Conservation (phyloP, 768 basidiomycete species). For the Tulasnella sp. region DNA sequence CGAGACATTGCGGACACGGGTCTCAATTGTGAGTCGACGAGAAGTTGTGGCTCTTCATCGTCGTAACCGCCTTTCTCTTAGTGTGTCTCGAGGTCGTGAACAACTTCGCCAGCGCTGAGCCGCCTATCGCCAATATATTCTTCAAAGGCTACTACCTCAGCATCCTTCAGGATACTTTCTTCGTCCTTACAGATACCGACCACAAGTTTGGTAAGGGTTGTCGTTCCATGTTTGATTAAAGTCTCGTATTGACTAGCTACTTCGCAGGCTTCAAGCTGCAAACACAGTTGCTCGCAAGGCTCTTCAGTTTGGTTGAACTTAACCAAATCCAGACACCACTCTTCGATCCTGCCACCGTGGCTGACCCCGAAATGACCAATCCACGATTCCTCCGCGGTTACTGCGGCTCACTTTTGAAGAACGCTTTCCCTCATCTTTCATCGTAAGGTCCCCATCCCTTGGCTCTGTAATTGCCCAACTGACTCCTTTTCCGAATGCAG, state of each 20-base stretch:
- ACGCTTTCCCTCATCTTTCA: slow-evolving; percentile 87
- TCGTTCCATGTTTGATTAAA: background rate
- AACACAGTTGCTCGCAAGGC: slow-evolving; percentile 77
- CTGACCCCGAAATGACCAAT: slow-evolving; percentile 62
- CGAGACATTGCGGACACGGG: slow-evolving; percentile 89
- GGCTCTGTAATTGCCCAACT: background rate
- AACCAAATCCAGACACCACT: slow-evolving; percentile 71
- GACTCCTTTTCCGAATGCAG: slow-evolving; percentile 11
- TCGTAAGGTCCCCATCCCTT: slow-evolving; percentile 37
- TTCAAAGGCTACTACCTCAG: slow-evolving; percentile 94
- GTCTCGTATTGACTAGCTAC: background rate
- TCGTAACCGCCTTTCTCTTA: slow-evolving; percentile 22
- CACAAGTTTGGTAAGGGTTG: slow-evolving; percentile 72
- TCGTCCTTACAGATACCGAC: slow-evolving; percentile 92
- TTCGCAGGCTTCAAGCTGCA: slow-evolving; percentile 75
- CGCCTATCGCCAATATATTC: slow-evolving; percentile 75
- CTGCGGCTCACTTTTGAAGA: slow-evolving; percentile 72
- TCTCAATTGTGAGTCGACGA: slow-evolving; percentile 25
- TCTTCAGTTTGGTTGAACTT: slow-evolving; percentile 86
- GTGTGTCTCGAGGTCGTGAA: slow-evolving; percentile 91
- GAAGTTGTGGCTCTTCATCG: background rate
- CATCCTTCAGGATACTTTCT: slow-evolving; percentile 92
- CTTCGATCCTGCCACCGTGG: slow-evolving; percentile 60
- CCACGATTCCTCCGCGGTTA: slow-evolving; percentile 72
- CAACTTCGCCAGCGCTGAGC: slow-evolving; percentile 78